Evolutionary conservation across 176 grass and related monocot species (phyloP).

Genomic region (Oryza punctata): DNA sequence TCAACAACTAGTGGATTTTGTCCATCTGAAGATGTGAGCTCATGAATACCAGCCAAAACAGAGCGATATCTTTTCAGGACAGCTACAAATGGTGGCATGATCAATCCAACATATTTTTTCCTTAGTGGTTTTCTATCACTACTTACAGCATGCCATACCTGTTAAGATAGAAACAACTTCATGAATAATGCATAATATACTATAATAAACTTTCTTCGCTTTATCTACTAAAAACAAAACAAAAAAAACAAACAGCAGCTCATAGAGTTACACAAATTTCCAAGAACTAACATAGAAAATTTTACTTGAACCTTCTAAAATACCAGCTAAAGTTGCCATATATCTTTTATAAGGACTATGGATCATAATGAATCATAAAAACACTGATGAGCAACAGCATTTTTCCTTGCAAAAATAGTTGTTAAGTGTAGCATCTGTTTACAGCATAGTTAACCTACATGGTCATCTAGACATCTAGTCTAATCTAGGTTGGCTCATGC

Average conservation of each 20-base stretch:
- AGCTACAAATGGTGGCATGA: slow-evolving; percentile 83
- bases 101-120: slow-evolving; percentile 83
- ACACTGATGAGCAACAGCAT: background rate
- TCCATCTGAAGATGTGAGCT: slow-evolving; percentile 78
- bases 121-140: slow-evolving; percentile 78
- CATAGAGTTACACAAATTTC: slow-evolving; percentile 18
- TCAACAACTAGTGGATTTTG: slow-evolving; percentile 81
- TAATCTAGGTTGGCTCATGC: background rate
- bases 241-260: slow-evolving; percentile 13
- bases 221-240: slow-evolving; percentile 37
- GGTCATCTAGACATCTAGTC: background rate
- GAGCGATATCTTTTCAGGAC: slow-evolving; percentile 81
- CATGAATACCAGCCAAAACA: slow-evolving; percentile 82
- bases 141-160: slow-evolving; percentile 92
- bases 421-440: background rate
- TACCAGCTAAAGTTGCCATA: slow-evolving; percentile 22
- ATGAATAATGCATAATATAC: slow-evolving; percentile 23
- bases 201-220: slow-evolving; percentile 29
- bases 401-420: slow-evolving; percentile 1
- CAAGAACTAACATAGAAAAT: slow-evolving; percentile 19
- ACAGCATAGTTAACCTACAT: background rate
- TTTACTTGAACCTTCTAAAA: slow-evolving; percentile 12
- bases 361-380: slow-evolving; percentile 17
- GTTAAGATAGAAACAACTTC: slow-evolving; percentile 46
- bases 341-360: background rate